Evolutionary conservation across 345 rosid species (phyloP).

Genomic region (Leavenworthia alabamica): DNA sequence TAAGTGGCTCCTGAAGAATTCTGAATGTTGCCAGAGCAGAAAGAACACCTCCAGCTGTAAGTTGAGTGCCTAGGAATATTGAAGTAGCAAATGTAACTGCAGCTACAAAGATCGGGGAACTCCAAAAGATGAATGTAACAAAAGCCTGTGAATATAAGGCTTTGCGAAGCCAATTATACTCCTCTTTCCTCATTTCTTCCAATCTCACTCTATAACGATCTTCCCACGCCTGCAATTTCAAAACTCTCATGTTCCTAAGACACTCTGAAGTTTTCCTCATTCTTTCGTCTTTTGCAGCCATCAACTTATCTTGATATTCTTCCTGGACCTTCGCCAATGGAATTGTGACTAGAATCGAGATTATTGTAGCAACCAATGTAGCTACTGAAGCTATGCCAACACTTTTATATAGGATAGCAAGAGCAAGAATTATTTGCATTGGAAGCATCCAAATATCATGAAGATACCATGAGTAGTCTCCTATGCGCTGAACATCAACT

Average conservation of each 20-base stretch:
- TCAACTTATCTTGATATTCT: conserved; percentile 89
- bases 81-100: conserved; percentile 92
- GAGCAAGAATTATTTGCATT: conserved; percentile 89
- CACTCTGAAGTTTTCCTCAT: conserved; percentile 99
- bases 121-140: conserved; percentile 95
- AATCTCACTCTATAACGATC: conserved; percentile 68
- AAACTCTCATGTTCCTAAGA: conserved; percentile 95
- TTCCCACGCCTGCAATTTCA: conserved; percentile 99
- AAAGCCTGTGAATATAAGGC: conserved; percentile 98
- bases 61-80: conserved; percentile 74
- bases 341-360: conserved; percentile 75
- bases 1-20: conserved; percentile 97
- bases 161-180: conserved; percentile 84
- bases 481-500: conserved; percentile 93
- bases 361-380: conserved; percentile 78
- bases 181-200: conserved; percentile 91
- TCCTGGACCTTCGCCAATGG: conserved; percentile 91
- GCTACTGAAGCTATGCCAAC: conserved; percentile 94
- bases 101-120: conserved; percentile 99
- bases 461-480: conserved; percentile 97
- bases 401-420: conserved; percentile 85
- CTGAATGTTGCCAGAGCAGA: conserved; percentile 98
- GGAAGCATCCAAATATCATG: conserved; percentile 99
- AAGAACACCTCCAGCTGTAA: conserved; percentile 97
- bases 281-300: conserved; percentile 98